Percentiles rank a stretch among this genome's conserved stretches.
phyloP scores from a whole-genome alignment of 495 filamentous ascomycete species.

The Trichodelitschia bisporula region DNA sequence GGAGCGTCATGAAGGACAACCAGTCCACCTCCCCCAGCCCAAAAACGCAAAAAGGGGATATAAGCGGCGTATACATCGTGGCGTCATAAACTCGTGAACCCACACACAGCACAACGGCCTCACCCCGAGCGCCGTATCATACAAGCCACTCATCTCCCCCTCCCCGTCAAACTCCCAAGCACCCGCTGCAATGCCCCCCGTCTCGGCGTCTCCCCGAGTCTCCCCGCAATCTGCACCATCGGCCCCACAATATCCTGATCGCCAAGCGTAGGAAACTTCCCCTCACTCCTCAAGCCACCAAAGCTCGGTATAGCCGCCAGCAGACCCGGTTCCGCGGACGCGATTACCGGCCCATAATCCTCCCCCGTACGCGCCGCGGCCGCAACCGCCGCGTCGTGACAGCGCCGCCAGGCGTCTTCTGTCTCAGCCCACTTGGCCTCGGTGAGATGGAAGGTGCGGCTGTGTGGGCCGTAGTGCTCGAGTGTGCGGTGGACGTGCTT shows the following conservation, averaged over 20 bases:
- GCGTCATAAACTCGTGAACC: too few relatives aligned
- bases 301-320: constrained; percentile 35
- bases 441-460: constrained; percentile 59
- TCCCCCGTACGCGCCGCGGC: constrained; percentile 17
- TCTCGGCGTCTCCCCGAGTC: constrained; percentile 3
- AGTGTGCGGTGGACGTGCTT: constrained; percentile 63
- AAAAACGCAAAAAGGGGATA: too few relatives aligned
- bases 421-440: constrained; percentile 66
- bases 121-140: too few relatives aligned
- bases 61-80: too few relatives aligned
- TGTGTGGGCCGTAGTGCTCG: constrained; percentile 68
- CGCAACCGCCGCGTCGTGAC: constrained; percentile 32
- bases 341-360: constrained; percentile 12
- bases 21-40: too few relatives aligned
- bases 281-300: constrained; percentile 35
- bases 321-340: constrained; percentile 3
- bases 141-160: too few relatives aligned
- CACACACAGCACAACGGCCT: too few relatives aligned
- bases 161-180: too few relatives aligned
- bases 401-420: constrained; percentile 40
- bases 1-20: too few relatives aligned
- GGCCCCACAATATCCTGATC: constrained; percentile 84
- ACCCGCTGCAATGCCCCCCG: constrained; percentile 3
- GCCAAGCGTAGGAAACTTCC: constrained; percentile 68
- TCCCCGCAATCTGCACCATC: constrained; percentile 40